Base-by-base conservation (phyloP, 2,329 filamentous ascomycete species). In the Aureobasidium uvarum region DNA sequence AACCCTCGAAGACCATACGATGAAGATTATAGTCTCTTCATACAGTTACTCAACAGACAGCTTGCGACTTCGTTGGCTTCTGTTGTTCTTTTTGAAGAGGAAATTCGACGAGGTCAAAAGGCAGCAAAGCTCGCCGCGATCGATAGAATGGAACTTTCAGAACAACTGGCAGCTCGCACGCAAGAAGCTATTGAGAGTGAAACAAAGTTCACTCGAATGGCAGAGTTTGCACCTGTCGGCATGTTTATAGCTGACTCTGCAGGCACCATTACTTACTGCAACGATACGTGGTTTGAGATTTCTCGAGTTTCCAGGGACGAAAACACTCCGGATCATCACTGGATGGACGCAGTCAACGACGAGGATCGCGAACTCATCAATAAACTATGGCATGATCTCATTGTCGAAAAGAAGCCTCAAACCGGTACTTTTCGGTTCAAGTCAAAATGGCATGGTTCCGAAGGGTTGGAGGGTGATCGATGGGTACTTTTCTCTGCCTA, bases 1-100 rank as follows among this genome's bases (percentile, higher is more conserved):
- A 96, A 96, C 72, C 90, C 91, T 1, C 81, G 90, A 48, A 83
- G 90, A 58, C 90, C 89, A 0, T 95, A 90, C 70, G 89, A 95
- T 70, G 87, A 89, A 43, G 91, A 94, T 69, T 95, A 94, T 72
- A 85, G 86, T 68, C 80, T 94, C 0, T 95, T 94, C 71, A 82
- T 94, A 43, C 87, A 90, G 70, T 81, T 94, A 0, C 77, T 94
- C 5, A 88, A 87, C 54, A 84, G 90, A 25, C 91, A 94, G 73
- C 80, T 94, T 10, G 89, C 88, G 10, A 94, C 90, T 0, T 92
- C 90, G 0, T 83, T 94, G 74, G 90, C 90, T 1, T 93, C 90
- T 0, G 90, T 93, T 0, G 89, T 93, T 0, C 77, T 95, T 1
- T 93, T 93, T 66, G 90, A 94, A 73, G 90, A 94, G 69, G 91